Base-by-base conservation (phyloP, 2,329 filamentous ascomycete species). In the Clarireedia monteithiana region DNA sequence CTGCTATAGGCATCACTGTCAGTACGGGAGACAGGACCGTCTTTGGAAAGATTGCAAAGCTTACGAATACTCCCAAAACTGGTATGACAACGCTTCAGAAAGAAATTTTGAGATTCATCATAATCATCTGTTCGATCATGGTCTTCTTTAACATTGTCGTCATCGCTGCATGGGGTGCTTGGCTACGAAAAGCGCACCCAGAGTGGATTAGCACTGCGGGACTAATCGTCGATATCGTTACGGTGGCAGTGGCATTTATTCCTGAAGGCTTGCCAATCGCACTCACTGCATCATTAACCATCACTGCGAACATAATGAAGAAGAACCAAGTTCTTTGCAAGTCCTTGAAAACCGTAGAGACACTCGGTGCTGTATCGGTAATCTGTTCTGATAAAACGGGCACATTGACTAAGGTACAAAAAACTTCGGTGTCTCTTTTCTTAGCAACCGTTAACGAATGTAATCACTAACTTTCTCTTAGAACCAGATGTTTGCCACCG, bases 301-400 rank as follows among this genome's bases (percentile, higher is more conserved):
- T 91, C 57, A 85, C 81, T 1, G 86, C 88, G 15, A 86, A 85
- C 60, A 78, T 87, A 62, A 90, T 91, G 87, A 77, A 77, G 62
- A 84, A 84, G 69, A 84, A 89, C 67, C 85, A 86, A 67, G 82
- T 91, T 30, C 76, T 91, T 7, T 89, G 86, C 80, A 90, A 90
- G 70, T 88, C 84, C 0, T 75, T 91, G 49, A 87, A 87, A 71
- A 89, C 87, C 0, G 86, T 89, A 0, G 86, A 90, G 70, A 89
- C 86, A 0, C 75, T 90, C 0, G 86, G 78, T 82, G 77, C 83
- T 0, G 86, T 89, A 1, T 86, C 83, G 0, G 79, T 88, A 7
- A 83, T 90, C 47, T 88, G 86, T 68, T 88, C 84, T 0, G 86
- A 90, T 68, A 90, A 89, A 73, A 90, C 86, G 0, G 86, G 86